Conservation (phyloP, 2,329 filamentous ascomycete genomes). For the Aureobasidium sp. region DNA sequence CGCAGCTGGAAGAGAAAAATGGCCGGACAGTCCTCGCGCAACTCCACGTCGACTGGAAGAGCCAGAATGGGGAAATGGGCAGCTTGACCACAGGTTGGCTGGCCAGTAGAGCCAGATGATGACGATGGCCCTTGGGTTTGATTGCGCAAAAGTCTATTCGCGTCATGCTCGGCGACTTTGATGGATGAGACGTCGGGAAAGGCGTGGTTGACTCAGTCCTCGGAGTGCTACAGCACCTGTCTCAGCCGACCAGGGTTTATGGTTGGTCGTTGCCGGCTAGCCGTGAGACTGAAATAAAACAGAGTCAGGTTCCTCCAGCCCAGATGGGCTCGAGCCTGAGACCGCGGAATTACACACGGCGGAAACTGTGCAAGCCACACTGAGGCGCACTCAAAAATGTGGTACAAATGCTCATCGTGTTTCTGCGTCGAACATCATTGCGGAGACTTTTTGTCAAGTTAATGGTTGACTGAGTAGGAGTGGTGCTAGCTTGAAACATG, state of each 20-base stretch:
- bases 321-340: not conserved
- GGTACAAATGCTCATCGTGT: not conserved
- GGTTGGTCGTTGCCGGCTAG: not conserved
- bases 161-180: not conserved
- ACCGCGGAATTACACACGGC: not conserved
- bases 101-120: slow-evolving; percentile 14
- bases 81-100: slow-evolving; percentile 78
- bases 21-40: slow-evolving; percentile 65
- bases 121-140: not conserved
- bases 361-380: not conserved
- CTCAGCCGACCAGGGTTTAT: not conserved
- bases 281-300: slow-evolving; percentile 10
- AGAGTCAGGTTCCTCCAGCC: slow-evolving; percentile 6
- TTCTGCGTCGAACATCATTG: not conserved
- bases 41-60: slow-evolving; percentile 79
- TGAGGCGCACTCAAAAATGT: not conserved
- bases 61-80: slow-evolving; percentile 82
- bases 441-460: slow-evolving; percentile 1
- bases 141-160: slow-evolving; percentile 3
- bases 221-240: slow-evolving; percentile 7
- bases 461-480: not conserved
- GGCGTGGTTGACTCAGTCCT: slow-evolving; percentile 3
- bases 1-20: slow-evolving; percentile 36
- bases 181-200: slow-evolving; percentile 7
- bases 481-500: slow-evolving; percentile 11